phyloP scores from a whole-genome alignment of 306 rosid species.

The Prunus mongolica region DNA sequence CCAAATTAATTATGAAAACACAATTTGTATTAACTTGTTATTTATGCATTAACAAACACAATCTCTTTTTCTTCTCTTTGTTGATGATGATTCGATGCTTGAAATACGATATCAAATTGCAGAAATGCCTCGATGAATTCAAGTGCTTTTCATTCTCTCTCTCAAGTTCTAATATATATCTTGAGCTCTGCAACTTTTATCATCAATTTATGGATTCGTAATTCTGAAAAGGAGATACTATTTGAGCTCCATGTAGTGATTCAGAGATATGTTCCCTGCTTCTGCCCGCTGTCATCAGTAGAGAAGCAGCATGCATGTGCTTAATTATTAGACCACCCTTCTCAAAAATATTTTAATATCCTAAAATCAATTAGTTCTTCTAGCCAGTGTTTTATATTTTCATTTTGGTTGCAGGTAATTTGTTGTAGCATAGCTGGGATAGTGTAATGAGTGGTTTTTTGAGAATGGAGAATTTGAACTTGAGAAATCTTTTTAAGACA shows the following conservation, averaged over 20 bases:
- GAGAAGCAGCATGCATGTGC: not conserved
- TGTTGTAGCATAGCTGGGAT: too few species aligned
- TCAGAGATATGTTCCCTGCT: constrained; percentile 4
- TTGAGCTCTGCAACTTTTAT: not conserved
- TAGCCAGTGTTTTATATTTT: not conserved
- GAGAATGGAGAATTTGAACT: not conserved
- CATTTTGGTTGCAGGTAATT: too few species aligned
- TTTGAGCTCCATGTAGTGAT: not conserved
- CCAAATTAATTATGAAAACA: too few species aligned
- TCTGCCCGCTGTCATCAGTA: constrained; percentile 5
- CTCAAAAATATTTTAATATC: not conserved
- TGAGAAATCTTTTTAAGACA: too few species aligned
- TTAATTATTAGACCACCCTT: not conserved
- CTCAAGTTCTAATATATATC: not conserved
- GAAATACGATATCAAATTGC: not conserved
- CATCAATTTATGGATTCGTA: not conserved
- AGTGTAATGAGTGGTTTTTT: not conserved
- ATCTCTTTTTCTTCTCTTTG: too few species aligned
- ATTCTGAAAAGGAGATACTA: not conserved
- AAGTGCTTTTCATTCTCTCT: not conserved
- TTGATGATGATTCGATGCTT: not conserved
- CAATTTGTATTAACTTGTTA: too few species aligned
- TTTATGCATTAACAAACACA: too few species aligned
- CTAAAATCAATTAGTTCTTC: not conserved
- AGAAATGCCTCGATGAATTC: not conserved